These are phyloP conservation scores for Rhynchosporium secalis DNA, from an alignment of 2,329 filamentous ascomycete species.

Conservation along the genomic window DNA sequence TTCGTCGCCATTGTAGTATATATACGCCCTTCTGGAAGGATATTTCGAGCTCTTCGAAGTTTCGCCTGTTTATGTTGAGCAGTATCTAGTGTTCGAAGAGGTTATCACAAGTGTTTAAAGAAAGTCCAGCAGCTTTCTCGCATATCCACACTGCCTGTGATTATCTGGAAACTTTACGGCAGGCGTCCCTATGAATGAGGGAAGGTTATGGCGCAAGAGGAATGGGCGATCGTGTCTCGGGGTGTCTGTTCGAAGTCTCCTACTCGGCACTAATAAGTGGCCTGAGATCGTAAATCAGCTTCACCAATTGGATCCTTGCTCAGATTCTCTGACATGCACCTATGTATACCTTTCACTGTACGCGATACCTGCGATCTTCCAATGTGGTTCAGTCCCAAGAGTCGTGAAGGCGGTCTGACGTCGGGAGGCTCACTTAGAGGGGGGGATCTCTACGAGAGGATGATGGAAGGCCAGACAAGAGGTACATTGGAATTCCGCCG, in stretches of 20 bases:
- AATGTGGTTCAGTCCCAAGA: conserved; percentile 26
- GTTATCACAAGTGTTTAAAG: conserved; percentile 18
- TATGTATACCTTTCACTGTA: conserved; percentile 28
- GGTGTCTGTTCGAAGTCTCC: conserved; percentile 5
- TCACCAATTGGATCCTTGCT: conserved; percentile 26
- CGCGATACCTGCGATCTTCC: conserved; percentile 32
- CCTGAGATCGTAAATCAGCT: conserved; percentile 20
- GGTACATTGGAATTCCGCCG: conserved; percentile 28
- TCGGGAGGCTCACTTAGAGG: conserved; percentile 10
- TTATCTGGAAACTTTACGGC: conserved; percentile 18
- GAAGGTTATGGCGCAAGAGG: conserved; percentile 18
- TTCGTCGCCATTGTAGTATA: conserved; percentile 43
- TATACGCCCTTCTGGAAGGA: conserved; percentile 16
- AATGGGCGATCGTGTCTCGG: conserved; percentile 6
- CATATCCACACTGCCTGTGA: conserved; percentile 25
- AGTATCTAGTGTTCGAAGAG: conserved; percentile 15
- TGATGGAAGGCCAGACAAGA: conserved; percentile 13
- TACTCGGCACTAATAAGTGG: conserved; percentile 19
- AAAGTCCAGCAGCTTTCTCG: conserved; percentile 26
- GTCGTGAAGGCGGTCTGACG: conserved; percentile 17
- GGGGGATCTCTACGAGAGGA: conserved; percentile 12
- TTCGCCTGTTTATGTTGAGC: conserved; percentile 1
- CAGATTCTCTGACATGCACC: conserved; percentile 22
- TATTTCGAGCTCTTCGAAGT: conserved; percentile 14
- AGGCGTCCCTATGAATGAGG: conserved; percentile 5